Percentiles rank a stretch among this genome's conserved stretches.
Conservation (phyloP, 768 basidiomycete genomes). For the Termitomyces sp. region DNA sequence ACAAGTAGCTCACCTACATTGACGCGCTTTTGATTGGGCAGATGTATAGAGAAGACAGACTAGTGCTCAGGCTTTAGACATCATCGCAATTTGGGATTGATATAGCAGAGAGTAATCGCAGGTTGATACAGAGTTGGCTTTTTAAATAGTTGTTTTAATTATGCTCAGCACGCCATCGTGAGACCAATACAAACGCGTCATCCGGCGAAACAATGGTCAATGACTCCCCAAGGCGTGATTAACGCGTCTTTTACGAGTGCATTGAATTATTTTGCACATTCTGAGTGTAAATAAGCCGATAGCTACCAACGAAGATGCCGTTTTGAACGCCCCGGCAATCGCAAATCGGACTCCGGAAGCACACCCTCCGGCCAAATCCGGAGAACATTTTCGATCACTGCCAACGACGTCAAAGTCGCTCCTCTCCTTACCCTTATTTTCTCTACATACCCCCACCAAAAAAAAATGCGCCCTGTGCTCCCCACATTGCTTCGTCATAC, state of each 20-base stretch:
- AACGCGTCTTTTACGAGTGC: background rate
- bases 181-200: slow-evolving; percentile 1
- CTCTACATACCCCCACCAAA: slow-evolving; percentile 4
- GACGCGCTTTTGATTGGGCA: no score
- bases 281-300: background rate
- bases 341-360: slow-evolving; percentile 9
- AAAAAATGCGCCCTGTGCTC: slow-evolving; percentile 21
- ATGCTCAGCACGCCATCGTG: slow-evolving; percentile 2
- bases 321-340: background rate
- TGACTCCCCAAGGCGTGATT: background rate
- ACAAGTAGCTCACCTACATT: no score
- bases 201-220: background rate
- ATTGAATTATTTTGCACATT: background rate
- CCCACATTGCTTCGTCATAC: slow-evolving; percentile 23
- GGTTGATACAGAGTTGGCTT: background rate
- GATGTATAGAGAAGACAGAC: no score
- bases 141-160: no score
- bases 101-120: background rate
- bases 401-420: slow-evolving; percentile 1
- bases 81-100: background rate
- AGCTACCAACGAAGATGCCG: no score
- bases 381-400: slow-evolving; percentile 13
- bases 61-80: no score
- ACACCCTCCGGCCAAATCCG: slow-evolving; percentile 12
- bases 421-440: slow-evolving; percentile 3